Conservation (phyloP, 441 rosid species). For the Euphorbia schlechtendalii region DNA sequence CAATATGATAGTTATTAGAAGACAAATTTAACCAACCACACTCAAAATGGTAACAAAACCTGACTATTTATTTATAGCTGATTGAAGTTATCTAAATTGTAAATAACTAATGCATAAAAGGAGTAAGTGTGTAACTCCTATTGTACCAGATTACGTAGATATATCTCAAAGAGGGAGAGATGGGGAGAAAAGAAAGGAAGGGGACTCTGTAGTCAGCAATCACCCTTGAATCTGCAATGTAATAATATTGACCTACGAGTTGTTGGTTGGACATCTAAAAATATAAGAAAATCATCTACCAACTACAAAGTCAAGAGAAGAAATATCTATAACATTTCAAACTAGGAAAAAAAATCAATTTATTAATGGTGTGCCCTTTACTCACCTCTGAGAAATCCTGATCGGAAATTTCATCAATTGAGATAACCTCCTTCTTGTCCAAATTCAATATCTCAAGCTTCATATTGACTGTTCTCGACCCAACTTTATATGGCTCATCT, state of each 20-base stretch:
- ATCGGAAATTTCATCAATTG: conserved; percentile 72
- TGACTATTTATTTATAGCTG: neutral
- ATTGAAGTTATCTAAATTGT: neutral
- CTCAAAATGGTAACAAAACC: neutral
- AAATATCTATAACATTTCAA: neutral
- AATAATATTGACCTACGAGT: neutral
- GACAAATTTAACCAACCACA: neutral
- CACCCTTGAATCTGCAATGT: neutral
- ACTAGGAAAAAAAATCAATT: neutral
- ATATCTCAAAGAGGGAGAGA: neutral
- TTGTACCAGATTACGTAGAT: neutral
- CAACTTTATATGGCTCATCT: conserved; percentile 58
- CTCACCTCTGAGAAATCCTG: conserved; percentile 91
- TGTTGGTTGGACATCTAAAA: neutral
- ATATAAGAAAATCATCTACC: neutral
- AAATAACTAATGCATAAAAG: neutral
- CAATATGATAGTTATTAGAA: neutral
- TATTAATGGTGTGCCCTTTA: conserved; percentile 1
- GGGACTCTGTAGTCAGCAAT: neutral
- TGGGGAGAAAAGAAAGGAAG: neutral
- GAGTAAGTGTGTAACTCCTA: neutral
- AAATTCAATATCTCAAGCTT: conserved; percentile 73
- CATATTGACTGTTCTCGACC: conserved; percentile 47
- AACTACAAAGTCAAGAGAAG: neutral
- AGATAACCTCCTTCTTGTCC: conserved; percentile 68